phyloP scores from a whole-genome alignment of 148 eudicot genomes.

The Suaeda aralocaspica region DNA sequence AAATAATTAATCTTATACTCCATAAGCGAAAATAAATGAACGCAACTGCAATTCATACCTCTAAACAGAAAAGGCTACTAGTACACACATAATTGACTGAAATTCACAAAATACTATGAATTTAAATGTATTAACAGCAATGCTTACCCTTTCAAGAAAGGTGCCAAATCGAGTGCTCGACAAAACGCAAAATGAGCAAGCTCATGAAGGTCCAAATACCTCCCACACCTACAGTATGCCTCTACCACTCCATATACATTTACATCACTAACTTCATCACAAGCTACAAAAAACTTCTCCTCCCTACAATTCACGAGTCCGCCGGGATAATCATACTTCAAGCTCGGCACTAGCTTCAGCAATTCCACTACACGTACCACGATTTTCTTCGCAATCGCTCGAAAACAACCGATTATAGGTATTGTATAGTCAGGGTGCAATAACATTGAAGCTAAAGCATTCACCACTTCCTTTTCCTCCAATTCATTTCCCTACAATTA shows the following conservation, averaged over 20 bases:
- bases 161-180: slow-evolving; percentile 71
- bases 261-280: slow-evolving; percentile 36
- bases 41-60: not conserved
- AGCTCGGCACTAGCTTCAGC: slow-evolving; percentile 50
- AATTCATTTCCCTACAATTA: slow-evolving; percentile 45
- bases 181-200: slow-evolving; percentile 74
- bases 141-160: slow-evolving; percentile 57
- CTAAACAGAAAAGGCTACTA: not conserved
- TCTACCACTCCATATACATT: slow-evolving; percentile 45
- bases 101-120: too few relatives aligned
- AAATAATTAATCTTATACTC: too few relatives aligned
- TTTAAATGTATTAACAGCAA: not conserved
- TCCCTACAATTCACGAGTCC: slow-evolving; percentile 34
- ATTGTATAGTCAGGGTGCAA: slow-evolving; percentile 76
- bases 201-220: slow-evolving; percentile 76
- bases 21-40: too few relatives aligned
- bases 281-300: slow-evolving; percentile 34
- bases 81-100: not conserved
- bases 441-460: slow-evolving; percentile 49
- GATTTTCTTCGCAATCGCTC: slow-evolving; percentile 55
- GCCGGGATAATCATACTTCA: slow-evolving; percentile 33
- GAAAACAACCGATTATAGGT: slow-evolving; percentile 75
- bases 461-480: slow-evolving; percentile 61
- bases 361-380: slow-evolving; percentile 44
- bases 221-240: slow-evolving; percentile 45